Evolutionary conservation across 345 rosid species (phyloP).

Genomic region (Camelina sativa): DNA sequence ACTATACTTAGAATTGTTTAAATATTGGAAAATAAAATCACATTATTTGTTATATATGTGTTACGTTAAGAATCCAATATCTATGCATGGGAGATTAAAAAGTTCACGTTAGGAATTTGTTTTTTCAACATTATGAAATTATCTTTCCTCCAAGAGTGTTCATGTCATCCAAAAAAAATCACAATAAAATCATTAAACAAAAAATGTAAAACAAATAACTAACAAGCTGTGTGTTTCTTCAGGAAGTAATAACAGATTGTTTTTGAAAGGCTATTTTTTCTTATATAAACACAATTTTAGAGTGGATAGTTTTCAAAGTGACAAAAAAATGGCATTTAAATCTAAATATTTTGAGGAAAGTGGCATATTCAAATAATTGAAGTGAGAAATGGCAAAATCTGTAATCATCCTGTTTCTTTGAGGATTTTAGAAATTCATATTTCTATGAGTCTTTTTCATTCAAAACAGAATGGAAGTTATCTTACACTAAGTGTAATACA

Average conservation of each 20-base stretch:
- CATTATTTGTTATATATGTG: constrained; percentile 5
- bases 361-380: too few species aligned
- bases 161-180: neutral
- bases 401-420: neutral
- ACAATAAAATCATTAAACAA: neutral
- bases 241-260: too few species aligned
- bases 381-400: too few species aligned
- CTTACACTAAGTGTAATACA: neutral
- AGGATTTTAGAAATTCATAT: neutral
- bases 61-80: constrained; percentile 23
- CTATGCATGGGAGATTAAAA: constrained; percentile 3
- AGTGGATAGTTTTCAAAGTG: too few species aligned
- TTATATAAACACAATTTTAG: too few species aligned
- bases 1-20: neutral
- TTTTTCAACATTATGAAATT: neutral
- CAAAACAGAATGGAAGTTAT: neutral
- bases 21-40: neutral
- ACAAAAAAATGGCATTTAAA: too few species aligned
- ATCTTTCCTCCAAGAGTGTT: neutral
- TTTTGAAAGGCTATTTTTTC: too few species aligned
- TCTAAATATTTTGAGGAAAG: too few species aligned
- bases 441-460: neutral
- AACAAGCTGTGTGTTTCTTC: neutral
- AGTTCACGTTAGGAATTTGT: neutral
- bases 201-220: neutral